Percentiles rank a stretch among this genome's conserved stretches.
phyloP scores from a whole-genome alignment of 108 stramenopile genomes.

The Nitzschia sp. region DNA sequence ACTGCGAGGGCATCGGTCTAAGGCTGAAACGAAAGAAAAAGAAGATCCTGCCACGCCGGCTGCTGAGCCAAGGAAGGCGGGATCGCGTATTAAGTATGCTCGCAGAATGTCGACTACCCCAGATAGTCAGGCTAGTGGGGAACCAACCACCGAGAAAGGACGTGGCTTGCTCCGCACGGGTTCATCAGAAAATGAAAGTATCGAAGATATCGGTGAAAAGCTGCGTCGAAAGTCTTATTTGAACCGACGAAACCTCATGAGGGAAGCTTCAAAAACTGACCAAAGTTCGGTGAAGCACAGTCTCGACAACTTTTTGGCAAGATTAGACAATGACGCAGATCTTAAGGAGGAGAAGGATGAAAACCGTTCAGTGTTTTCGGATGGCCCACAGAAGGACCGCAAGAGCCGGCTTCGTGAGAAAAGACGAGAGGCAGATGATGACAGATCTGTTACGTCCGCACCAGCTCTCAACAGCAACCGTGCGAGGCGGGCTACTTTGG shows the following conservation, averaged over 20 bases:
- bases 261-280: neutral
- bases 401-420: constrained; percentile 6
- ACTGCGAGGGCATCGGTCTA: neutral
- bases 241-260: constrained; percentile 2
- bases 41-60: neutral
- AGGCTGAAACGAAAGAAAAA: neutral
- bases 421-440: neutral
- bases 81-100: constrained; percentile 6
- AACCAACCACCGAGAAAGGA: constrained; percentile 5
- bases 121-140: constrained; percentile 10
- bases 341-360: neutral
- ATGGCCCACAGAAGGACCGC: constrained; percentile 7
- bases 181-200: neutral
- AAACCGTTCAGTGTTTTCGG: constrained; percentile 13
- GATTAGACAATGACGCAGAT: neutral
- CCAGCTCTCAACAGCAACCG: neutral
- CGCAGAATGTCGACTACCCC: neutral
- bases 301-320: constrained; percentile 13
- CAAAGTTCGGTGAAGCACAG: constrained; percentile 12
- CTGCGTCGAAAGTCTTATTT: constrained; percentile 8
- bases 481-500: neutral
- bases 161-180: neutral
- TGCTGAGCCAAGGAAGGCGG: neutral
- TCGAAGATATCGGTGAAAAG: no score
- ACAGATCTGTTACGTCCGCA: constrained; percentile 6